Percentiles rank a stretch among this genome's conserved stretches.
Evolutionary conservation across 805 yeast species (phyloP).

Genomic region (Candida tallmaniae): DNA sequence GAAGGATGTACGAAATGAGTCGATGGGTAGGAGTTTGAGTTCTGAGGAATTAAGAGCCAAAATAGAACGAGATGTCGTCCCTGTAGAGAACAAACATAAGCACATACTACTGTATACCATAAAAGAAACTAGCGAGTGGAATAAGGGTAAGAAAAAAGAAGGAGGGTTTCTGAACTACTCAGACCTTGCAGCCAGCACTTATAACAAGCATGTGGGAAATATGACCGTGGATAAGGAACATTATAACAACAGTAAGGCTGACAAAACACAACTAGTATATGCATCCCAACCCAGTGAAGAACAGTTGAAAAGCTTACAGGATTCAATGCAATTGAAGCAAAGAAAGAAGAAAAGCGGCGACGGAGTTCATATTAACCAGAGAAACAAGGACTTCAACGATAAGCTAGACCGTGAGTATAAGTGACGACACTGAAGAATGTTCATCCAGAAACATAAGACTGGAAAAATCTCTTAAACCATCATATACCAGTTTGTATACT

Average conservation of each 20-base stretch:
- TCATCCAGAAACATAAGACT: too few species aligned
- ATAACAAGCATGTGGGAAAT: constrained; percentile 46
- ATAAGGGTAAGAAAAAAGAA: neutral
- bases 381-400: constrained; percentile 68
- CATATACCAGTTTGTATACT: too few species aligned
- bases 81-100: constrained; percentile 1
- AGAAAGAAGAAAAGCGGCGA: constrained; percentile 29
- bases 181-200: constrained; percentile 58
- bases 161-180: constrained; percentile 26
- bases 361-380: constrained; percentile 56
- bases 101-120: constrained; percentile 36
- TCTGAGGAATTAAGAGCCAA: neutral
- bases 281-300: constrained; percentile 16
- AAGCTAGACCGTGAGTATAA: constrained; percentile 60
- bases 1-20: constrained; percentile 39
- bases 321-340: constrained; percentile 29
- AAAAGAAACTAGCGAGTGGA: constrained; percentile 63
- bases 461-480: too few species aligned
- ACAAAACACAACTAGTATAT: neutral
- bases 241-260: constrained; percentile 19
- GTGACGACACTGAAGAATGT: too few species aligned
- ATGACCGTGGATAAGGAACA: constrained; percentile 35
- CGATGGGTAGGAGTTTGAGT: neutral
- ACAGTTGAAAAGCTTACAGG: constrained; percentile 28
- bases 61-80: neutral